phyloP scores from a whole-genome alignment of 148 eudicot genomes.

The Beta vulgaris region DNA sequence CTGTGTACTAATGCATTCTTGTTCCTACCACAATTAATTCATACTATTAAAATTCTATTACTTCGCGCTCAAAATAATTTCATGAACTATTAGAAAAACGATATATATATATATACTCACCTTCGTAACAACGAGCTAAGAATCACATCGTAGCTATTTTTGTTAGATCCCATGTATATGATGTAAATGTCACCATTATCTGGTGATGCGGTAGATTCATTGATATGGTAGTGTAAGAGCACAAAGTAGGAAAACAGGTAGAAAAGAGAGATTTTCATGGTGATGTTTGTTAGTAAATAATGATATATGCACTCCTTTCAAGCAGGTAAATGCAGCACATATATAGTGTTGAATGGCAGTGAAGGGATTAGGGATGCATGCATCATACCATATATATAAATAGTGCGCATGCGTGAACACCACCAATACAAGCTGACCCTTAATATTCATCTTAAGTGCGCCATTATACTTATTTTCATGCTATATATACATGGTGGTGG shows the following conservation, averaged over 20 bases:
- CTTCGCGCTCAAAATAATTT: not conserved
- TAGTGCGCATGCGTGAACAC: conserved; percentile 29
- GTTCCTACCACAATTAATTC: conserved; percentile 32
- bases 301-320: not conserved
- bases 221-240: conserved; percentile 2
- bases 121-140: conserved; percentile 36
- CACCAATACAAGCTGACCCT: conserved; percentile 15
- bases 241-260: not conserved
- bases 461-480: conserved; percentile 21
- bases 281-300: not conserved
- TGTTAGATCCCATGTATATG: conserved; percentile 63
- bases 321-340: not conserved
- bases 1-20: conserved; percentile 43
- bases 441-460: conserved; percentile 23
- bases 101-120: conserved; percentile 20
- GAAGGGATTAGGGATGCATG: not conserved
- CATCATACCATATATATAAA: not conserved
- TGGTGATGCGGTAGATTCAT: not conserved
- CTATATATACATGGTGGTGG: not conserved
- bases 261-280: conserved; percentile 4
- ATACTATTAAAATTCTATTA: not conserved
- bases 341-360: not conserved
- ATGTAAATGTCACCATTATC: conserved; percentile 35
- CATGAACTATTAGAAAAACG: not conserved
- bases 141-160: conserved; percentile 38